A percentile compares a stretch with the other conserved stretches of the same genome.
These are phyloP conservation scores for Ceratobasidium sp. DNA, from an alignment of 1,284 basidiomycete species.

Conservation along the genomic window DNA sequence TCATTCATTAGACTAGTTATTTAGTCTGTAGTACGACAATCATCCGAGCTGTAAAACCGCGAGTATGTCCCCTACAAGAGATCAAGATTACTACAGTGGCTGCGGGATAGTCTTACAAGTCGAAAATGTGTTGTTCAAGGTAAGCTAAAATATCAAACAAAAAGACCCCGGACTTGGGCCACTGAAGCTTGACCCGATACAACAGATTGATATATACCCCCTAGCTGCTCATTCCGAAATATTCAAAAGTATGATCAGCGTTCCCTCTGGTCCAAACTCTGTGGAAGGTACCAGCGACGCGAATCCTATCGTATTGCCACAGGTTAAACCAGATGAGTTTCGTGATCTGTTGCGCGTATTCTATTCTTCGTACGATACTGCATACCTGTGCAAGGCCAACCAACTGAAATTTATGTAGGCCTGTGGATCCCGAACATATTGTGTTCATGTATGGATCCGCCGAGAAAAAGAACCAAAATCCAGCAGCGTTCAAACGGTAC, in stretches of 20 bases:
- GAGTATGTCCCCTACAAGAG: too few species aligned
- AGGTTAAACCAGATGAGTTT: background rate
- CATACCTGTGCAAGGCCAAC: too few species aligned
- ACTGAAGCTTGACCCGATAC: background rate
- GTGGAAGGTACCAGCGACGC: conserved; percentile 2
- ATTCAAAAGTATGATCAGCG: background rate
- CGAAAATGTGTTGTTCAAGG: background rate
- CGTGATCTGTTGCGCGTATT: background rate
- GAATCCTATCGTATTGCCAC: background rate
- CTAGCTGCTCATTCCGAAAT: background rate
- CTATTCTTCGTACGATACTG: background rate
- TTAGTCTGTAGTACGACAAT: too few species aligned
- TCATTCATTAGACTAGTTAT: too few species aligned
- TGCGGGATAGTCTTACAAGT: too few species aligned
- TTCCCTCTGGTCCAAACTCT: background rate
- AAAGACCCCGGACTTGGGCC: background rate
- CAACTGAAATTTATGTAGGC: background rate
- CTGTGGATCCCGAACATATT: background rate
- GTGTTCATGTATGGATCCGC: background rate
- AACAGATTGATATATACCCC: background rate
- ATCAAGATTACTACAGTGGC: too few species aligned
- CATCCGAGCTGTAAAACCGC: too few species aligned
- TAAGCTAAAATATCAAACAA: too few species aligned
- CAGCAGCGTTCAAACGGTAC: background rate
- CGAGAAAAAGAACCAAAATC: background rate